Evolutionary conservation across 2,329 filamentous ascomycete species (phyloP), one percentile per base, ranked within the genome.

Genomic region (Trichoderma harzianum): DNA sequence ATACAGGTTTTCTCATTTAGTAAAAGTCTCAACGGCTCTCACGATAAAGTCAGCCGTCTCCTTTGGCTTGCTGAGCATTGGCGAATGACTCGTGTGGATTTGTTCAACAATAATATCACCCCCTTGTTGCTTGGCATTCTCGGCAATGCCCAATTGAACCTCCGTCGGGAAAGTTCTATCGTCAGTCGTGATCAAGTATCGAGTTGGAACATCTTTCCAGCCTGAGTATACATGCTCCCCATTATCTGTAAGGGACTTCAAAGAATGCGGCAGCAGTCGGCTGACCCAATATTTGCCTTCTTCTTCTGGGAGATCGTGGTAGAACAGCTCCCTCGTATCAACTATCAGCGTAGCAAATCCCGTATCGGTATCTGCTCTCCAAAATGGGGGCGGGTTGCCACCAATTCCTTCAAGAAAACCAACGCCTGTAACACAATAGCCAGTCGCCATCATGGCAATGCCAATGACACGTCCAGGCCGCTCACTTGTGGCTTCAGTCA

Each of bases 171-270:
- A 72, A 1, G 78, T 81, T 7, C 73, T 76, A 72, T 87, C 85
- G 70, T 85, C 79, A 0, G 75, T 73, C 0, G 84, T 85, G 0
- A 79, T 81, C 3, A 87, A 74, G 73, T 83, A 86, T 84, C 84
- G 86, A 1, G 76, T 73, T 1, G 84, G 84, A 51, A 86, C 83
- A 53, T 86, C 84, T 72, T 75, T 75, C 85, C 85, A 87, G 0
- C 84, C 86, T 0, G 82, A 77, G 72, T 87, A 86, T 0, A 79
- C 73, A 61, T 79, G 70, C 71, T 87, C 83, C 0, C 81, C 81
- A 0, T 84, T 85, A 43, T 85, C 82, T 5, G 81, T 82, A n/a
- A 86, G 74, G 0, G 84, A 75, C 62, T 83, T 84, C 8, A 85
- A 75, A 3, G 80, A 81, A 24, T 87, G 84, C 0, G 74, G 75